These are phyloP conservation scores for Beverwykella pulmonaria DNA, from an alignment of 495 filamentous ascomycete genomes.

Conservation along the genomic window DNA sequence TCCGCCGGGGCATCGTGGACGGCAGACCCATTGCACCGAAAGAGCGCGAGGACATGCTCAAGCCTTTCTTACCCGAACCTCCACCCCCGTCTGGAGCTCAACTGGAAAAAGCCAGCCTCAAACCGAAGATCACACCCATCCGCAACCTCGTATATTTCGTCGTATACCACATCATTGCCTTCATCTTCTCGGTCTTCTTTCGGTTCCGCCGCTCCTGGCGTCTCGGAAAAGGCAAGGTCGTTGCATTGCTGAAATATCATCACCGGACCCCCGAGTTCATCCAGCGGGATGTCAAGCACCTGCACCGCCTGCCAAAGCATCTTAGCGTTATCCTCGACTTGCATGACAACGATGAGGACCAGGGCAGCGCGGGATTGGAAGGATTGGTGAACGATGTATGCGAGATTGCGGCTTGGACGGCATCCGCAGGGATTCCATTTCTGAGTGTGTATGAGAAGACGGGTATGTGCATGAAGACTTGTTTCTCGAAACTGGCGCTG, in stretches of 20 bases:
- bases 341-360: constrained; percentile 70
- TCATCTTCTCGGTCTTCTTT: constrained; percentile 83
- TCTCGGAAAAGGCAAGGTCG: constrained; percentile 69
- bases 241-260: constrained; percentile 85
- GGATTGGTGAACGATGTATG: constrained; percentile 84
- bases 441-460: constrained; percentile 90
- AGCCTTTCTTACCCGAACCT: constrained; percentile 70
- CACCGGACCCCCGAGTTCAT: constrained; percentile 92
- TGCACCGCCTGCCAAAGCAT: constrained; percentile 76
- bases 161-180: constrained; percentile 72
- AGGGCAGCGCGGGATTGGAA: constrained; percentile 68
- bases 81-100: constrained; percentile 39
- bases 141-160: constrained; percentile 66
- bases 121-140: constrained; percentile 68
- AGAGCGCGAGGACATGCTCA: constrained; percentile 71
- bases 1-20: constrained; percentile 65
- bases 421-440: constrained; percentile 78
- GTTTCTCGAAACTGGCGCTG: constrained; percentile 1
- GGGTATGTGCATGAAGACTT: constrained; percentile 56
- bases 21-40: constrained; percentile 62
- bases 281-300: constrained; percentile 74
- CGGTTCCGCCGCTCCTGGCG: constrained; percentile 78
- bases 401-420: constrained; percentile 89
- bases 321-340: constrained; percentile 82
- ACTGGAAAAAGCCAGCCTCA: constrained; percentile 40